Evolutionary conservation across 2,329 filamentous ascomycete genomes (phyloP), one percentile per base, ranked within the genome.

Genomic region (Curvularia sp.): DNA sequence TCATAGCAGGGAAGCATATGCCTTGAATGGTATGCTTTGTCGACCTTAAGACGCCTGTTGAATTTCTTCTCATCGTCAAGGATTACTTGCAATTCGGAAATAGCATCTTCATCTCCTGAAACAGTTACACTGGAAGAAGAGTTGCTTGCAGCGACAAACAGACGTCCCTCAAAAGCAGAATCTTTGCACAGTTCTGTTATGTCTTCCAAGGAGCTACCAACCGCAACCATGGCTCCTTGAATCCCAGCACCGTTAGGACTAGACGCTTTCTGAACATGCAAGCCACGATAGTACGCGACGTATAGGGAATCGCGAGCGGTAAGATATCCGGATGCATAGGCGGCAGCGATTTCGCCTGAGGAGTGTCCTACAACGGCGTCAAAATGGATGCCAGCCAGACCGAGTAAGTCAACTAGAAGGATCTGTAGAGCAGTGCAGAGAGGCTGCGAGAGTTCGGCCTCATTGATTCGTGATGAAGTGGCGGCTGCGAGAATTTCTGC

Each of bases 1-100:
- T 47, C 3, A 56, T 57, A 3, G 54, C 49, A 39, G 60, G 59
- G 53, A 1, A 49, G 9, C 79, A 81, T 81, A 30, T 81, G 80
- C 23, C 73, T 72, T 0, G 79, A 81, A 49, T 83, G 81, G 50
- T 83, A 83, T 0, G 80, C 80, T 4, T 64, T 77, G 21, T 80
- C 77, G 1, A 82, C 80, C 54, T 76, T 71, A 0, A 83, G 71
- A 10, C 65, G 49, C 0, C 80, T 68, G 1, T 69, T 72, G 58
- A 82, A 83, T 7, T 71, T 76, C 3, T 71, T 63, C 18, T 77
- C 67, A 3, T 74, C 72, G 1, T 79, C 64, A 0, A 82, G 59
- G 1, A 67, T 61, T 0, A 63, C 55, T 4, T 73, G 64, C 0
- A 72, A 61, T 42, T 75, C 68, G 0, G 73, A 59, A 3, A 83